Percentiles rank a stretch among this genome's conserved stretches.
Evolutionary conservation across 495 filamentous ascomycete species (phyloP).

Genomic region (Penicillium dipodomyicola): DNA sequence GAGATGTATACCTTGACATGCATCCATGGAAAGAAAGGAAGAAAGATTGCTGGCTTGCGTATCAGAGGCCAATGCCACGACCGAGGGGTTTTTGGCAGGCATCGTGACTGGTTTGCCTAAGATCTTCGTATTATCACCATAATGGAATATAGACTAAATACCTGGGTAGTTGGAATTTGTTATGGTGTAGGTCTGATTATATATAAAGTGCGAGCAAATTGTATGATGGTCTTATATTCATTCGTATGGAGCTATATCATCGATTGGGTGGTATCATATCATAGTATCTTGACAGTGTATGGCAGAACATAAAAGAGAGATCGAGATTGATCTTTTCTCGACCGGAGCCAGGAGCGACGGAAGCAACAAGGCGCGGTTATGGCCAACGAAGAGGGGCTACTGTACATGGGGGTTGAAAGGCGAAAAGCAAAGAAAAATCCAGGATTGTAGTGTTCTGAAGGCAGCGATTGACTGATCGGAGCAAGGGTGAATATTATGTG

Average conservation of each 20-base stretch:
- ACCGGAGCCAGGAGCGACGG: not conserved
- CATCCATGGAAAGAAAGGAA: not conserved
- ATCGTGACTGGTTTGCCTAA: not conserved
- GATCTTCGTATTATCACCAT: not conserved
- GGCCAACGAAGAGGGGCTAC: not conserved
- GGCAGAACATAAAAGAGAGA: not conserved
- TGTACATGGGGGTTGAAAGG: not conserved
- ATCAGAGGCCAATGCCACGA: not conserved
- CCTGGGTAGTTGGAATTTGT: not conserved
- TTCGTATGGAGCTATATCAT: constrained; percentile 3
- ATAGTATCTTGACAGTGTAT: constrained; percentile 14
- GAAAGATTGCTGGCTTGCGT: not conserved
- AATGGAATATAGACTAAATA: not conserved
- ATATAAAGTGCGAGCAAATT: not conserved
- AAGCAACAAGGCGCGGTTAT: not conserved
- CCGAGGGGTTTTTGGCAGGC: not conserved
- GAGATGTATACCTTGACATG: not conserved
- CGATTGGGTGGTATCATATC: constrained; percentile 16
- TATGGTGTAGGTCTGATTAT: not conserved
- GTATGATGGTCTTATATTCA: constrained; percentile 3
- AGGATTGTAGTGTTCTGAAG: not conserved
- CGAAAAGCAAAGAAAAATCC: not conserved
- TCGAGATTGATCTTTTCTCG: not conserved
- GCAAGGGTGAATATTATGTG: not conserved
- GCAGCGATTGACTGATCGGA: not conserved